Base-by-base conservation (phyloP, 352 stramenopile species). In the Phytopythium cucurbitacearum region DNA sequence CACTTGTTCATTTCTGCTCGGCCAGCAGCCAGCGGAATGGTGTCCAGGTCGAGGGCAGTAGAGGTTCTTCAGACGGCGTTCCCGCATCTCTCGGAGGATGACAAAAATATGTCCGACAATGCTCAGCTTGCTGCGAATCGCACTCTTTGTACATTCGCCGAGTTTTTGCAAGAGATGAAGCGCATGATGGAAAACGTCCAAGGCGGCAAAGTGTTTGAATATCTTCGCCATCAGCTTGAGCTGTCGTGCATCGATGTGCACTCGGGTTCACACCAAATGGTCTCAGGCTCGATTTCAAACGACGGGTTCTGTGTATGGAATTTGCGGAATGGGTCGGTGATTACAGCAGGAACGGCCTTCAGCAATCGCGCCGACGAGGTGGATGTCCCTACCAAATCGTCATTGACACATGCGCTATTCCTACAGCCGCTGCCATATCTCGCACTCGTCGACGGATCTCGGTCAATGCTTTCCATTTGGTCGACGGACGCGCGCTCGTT, bases 271-370 rank as follows among this genome's bases (percentile, higher is more conserved):
- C 40, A 57, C 8, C 57, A 60, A 6, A 40, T 86, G 2, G 40
- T 79, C 15, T 69, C 72, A 6, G 55, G 61, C 3, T 84, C 70
- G 1, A 56, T 59, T 4, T 53, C 42, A 16, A 58, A 78, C 34
- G 57, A 51, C 0, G 67, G 50, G 0, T 80, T 84, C 41, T 84
- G 73, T 32, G 54, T 76, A 5, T 86, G 75, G 75, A 80, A 78
- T 48, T 28, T 80, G 8, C 65, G 67, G 37, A 76, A 75, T 47
- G 64, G 53, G 0, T 49, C 60, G 3, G 59, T 82, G 3, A 33
- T 71, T 13, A 66, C 53, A 47, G 67, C 42, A 37, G 64, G 38
- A 0, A 45, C 9, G 34, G 16, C 35, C 0, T 41, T 11, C 3
- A 35, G 12, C 9, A 28, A 33, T 12, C 37, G 56, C 3, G 28